Percentiles rank a stretch among this genome's conserved stretches.
These are phyloP conservation scores for Monosporascus sp. DNA, from an alignment of 2,329 filamentous ascomycete species.

Conservation along the genomic window DNA sequence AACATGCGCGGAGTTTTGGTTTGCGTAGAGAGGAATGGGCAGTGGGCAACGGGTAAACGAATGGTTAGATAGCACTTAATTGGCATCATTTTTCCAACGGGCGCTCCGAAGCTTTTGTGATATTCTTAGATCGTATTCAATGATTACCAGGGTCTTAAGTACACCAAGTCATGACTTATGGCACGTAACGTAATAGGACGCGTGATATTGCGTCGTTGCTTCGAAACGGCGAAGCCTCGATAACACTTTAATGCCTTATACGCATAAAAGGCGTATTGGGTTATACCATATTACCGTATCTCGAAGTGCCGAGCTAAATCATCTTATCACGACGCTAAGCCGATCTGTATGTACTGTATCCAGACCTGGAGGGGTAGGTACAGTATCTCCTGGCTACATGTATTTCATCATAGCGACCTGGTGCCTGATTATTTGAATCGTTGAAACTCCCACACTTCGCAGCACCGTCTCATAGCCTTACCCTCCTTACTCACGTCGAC, in stretches of 20 bases:
- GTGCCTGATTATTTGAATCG: not conserved
- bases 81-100: too few relatives aligned
- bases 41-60: not conserved
- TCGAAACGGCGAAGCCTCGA: too few relatives aligned
- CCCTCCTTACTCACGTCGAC: not conserved
- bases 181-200: too few relatives aligned
- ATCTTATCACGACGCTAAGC: too few relatives aligned
- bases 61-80: not conserved
- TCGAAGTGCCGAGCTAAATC: too few relatives aligned
- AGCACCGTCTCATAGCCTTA: not conserved
- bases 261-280: too few relatives aligned
- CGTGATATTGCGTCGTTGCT: too few relatives aligned
- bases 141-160: not conserved
- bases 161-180: not conserved
- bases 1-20: not conserved
- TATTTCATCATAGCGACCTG: not conserved
- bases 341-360: not conserved
- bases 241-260: too few relatives aligned
- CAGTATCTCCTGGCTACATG: not conserved
- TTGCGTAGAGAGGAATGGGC: not conserved
- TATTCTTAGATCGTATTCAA: too few relatives aligned
- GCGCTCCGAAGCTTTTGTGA: too few relatives aligned
- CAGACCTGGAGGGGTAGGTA: not conserved
- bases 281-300: too few relatives aligned
- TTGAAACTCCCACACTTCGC: not conserved